Percentiles rank a stretch among this genome's conserved stretches.
phyloP scores from a whole-genome alignment of 1,139 yeast species.

The Pichia sp. region DNA sequence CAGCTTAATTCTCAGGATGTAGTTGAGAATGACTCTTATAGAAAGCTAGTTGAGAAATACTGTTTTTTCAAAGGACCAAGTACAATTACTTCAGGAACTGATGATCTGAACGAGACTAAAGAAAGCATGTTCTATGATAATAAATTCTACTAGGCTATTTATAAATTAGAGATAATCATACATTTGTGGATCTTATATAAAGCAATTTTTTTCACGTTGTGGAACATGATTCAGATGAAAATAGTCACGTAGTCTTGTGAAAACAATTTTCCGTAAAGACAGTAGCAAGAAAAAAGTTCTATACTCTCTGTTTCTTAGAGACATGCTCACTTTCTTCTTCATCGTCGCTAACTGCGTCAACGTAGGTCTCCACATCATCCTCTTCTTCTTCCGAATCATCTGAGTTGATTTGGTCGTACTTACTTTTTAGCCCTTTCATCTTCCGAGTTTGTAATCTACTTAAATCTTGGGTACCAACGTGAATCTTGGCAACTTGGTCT shows the following conservation, averaged over 20 bases:
- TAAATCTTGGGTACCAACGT: conserved; percentile 92
- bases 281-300: conserved; percentile 26
- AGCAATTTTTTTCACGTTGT: too few relatives aligned
- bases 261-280: too few relatives aligned
- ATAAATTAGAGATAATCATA: neutral
- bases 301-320: neutral
- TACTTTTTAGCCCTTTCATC: conserved; percentile 94
- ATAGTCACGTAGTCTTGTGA: too few relatives aligned
- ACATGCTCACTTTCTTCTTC: conserved; percentile 21
- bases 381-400: conserved; percentile 45
- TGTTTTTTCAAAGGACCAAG: conserved; percentile 49
- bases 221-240: too few relatives aligned
- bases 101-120: conserved; percentile 15
- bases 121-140: conserved; percentile 12
- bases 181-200: neutral
- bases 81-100: conserved; percentile 25
- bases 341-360: conserved; percentile 20
- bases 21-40: conserved; percentile 39
- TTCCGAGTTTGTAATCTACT: conserved; percentile 88
- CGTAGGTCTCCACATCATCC: conserved; percentile 27
- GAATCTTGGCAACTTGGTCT: conserved; percentile 94
- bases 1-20: neutral
- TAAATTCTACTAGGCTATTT: conserved; percentile 13
- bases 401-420: conserved; percentile 65
- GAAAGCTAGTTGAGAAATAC: conserved; percentile 61